Percentiles rank a stretch among this genome's conserved stretches.
These are phyloP conservation scores for Cicer judaicum DNA, from an alignment of 306 rosid genomes.

Conservation along the genomic window DNA sequence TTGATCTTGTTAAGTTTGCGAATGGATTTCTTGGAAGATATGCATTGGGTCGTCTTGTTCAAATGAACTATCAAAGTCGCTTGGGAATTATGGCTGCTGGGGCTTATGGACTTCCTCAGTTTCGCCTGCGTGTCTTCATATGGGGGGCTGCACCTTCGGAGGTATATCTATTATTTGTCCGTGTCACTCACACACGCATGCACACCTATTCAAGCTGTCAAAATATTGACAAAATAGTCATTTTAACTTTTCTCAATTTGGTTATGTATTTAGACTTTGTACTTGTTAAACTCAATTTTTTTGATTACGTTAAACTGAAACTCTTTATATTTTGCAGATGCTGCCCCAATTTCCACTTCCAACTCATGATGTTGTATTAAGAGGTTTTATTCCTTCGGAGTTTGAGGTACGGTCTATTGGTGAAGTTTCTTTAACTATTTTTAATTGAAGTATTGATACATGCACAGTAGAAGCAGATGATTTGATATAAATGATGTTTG, in stretches of 20 bases:
- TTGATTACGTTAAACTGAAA: not conserved
- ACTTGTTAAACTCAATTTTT: too few species aligned
- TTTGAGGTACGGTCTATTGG: constrained; percentile 67
- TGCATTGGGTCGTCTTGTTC: constrained; percentile 83
- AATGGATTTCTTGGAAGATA: constrained; percentile 87
- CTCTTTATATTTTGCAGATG: constrained; percentile 49
- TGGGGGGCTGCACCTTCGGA: constrained; percentile 87
- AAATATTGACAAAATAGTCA: too few species aligned
- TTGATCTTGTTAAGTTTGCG: constrained; percentile 77
- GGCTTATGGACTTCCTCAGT: constrained; percentile 89
- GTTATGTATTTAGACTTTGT: too few species aligned
- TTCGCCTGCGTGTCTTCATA: constrained; percentile 83
- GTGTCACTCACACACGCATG: not conserved
- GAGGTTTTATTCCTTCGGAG: constrained; percentile 71
- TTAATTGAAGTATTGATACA: not conserved
- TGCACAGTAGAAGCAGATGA: not conserved
- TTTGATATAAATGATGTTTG: not conserved
- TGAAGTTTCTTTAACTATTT: not conserved
- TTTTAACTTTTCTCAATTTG: too few species aligned
- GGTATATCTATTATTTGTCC: constrained; percentile 48
- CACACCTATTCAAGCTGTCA: not conserved
- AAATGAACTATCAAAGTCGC: constrained; percentile 86
- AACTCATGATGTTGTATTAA: constrained; percentile 72
- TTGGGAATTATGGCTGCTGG: constrained; percentile 92
- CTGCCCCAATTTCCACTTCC: constrained; percentile 88